Conservation (phyloP, 2,329 filamentous ascomycete species). For the Lachnellula cervina region DNA sequence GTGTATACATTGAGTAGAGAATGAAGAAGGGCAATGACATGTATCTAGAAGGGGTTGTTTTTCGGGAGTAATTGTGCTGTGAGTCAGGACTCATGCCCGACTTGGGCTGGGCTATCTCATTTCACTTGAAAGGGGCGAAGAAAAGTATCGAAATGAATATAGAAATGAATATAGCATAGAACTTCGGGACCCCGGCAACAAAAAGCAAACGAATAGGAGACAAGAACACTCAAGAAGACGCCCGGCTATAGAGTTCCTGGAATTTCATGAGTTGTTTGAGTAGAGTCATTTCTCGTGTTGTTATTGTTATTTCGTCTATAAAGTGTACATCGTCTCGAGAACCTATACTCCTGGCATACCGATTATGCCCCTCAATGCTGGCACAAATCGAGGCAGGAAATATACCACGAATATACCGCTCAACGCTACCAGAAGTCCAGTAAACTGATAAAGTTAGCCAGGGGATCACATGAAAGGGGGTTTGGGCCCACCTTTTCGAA, state of each 20-base stretch:
- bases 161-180: too few relatives aligned
- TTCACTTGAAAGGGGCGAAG: too few relatives aligned
- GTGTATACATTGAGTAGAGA: too few relatives aligned
- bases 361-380: slow-evolving; percentile 40
- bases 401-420: slow-evolving; percentile 46
- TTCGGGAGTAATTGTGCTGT: too few relatives aligned
- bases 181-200: too few relatives aligned
- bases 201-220: too few relatives aligned
- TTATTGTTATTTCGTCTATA: neutral
- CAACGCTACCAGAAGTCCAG: slow-evolving; percentile 44
- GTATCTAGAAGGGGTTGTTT: too few relatives aligned
- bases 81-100: too few relatives aligned
- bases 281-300: neutral
- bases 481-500: slow-evolving; percentile 73
- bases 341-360: slow-evolving; percentile 39
- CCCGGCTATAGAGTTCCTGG: neutral
- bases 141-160: too few relatives aligned
- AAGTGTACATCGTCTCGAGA: neutral
- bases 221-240: too few relatives aligned
- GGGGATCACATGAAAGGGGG: neutral
- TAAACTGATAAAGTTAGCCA: slow-evolving; percentile 32
- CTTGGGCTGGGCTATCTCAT: too few relatives aligned
- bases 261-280: neutral
- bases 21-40: too few relatives aligned
- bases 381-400: slow-evolving; percentile 42